phyloP scores from a whole-genome alignment of 2,329 filamentous ascomycete species.

The Trichophyton schoenleinii region DNA sequence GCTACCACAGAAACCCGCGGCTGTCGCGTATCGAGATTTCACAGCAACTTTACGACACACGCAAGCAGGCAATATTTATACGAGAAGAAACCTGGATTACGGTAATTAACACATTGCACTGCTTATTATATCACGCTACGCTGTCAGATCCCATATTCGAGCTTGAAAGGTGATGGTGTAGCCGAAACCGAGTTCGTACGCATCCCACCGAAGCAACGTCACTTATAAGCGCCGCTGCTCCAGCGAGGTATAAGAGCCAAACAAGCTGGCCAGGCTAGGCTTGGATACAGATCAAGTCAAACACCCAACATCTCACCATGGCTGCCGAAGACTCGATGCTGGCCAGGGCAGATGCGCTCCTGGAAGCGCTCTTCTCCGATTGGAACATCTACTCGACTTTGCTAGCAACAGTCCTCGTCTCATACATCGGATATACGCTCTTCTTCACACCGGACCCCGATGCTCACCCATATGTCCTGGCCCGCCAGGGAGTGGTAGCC shows the following conservation, averaged over 20 bases:
- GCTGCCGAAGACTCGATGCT: constrained; percentile 41
- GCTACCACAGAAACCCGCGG: constrained; percentile 1
- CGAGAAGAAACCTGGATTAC: background rate
- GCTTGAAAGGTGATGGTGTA: no score
- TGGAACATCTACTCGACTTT: constrained; percentile 74
- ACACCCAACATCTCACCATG: constrained; percentile 19
- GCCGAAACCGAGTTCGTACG: background rate
- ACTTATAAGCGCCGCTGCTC: background rate
- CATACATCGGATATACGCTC: constrained; percentile 58
- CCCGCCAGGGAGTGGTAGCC: constrained; percentile 66
- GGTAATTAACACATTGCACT: background rate
- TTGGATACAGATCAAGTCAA: background rate
- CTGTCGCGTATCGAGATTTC: background rate
- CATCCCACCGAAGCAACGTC: background rate
- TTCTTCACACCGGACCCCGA: constrained; percentile 68
- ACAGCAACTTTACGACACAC: background rate
- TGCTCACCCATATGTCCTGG: constrained; percentile 80
- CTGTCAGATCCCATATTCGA: no score
- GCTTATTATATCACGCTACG: background rate
- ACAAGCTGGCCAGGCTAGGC: background rate
- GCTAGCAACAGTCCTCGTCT: constrained; percentile 53
- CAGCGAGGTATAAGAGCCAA: background rate
- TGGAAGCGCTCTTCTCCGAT: constrained; percentile 53
- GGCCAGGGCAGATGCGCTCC: constrained; percentile 22
- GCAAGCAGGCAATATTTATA: background rate